Conservation (phyloP, 1,284 basidiomycete genomes). For the Ustilago nuda region DNA sequence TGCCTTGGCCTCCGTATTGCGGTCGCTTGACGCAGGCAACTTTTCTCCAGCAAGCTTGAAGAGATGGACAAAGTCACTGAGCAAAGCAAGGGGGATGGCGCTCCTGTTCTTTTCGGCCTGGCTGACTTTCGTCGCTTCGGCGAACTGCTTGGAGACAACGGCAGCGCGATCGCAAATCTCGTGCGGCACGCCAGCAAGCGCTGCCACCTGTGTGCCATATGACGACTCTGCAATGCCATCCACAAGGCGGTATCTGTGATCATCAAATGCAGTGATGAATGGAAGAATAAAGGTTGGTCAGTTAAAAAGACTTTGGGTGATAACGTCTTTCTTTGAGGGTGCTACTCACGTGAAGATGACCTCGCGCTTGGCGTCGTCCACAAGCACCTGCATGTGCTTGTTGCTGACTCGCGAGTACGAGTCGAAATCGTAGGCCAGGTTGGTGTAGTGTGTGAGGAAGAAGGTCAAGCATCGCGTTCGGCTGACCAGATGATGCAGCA, state of each 20-base stretch:
- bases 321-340: not conserved
- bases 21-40: constrained; percentile 27
- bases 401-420: constrained; percentile 65
- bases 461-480: constrained; percentile 67
- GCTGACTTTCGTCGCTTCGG: constrained; percentile 50
- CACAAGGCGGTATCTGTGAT: constrained; percentile 62
- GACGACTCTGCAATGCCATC: constrained; percentile 81
- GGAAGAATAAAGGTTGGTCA: constrained; percentile 5
- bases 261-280: not conserved
- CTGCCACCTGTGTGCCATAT: constrained; percentile 74
- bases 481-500: constrained; percentile 65
- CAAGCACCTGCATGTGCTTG: constrained; percentile 68
- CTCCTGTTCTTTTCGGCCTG: constrained; percentile 60
- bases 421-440: constrained; percentile 62
- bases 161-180: constrained; percentile 66
- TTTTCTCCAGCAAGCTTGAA: constrained; percentile 46
- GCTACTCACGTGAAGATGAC: constrained; percentile 66
- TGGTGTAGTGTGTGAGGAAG: constrained; percentile 68
- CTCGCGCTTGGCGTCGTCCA: constrained; percentile 64
- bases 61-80: constrained; percentile 66
- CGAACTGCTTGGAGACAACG: constrained; percentile 60
- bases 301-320: constrained; percentile 1
- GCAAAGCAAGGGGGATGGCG: constrained; percentile 55
- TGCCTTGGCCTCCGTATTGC: constrained; percentile 29
- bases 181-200: constrained; percentile 64